These are phyloP conservation scores for Mitragyna speciosa DNA, from an alignment of 257 asterid species.

Conservation along the genomic window DNA sequence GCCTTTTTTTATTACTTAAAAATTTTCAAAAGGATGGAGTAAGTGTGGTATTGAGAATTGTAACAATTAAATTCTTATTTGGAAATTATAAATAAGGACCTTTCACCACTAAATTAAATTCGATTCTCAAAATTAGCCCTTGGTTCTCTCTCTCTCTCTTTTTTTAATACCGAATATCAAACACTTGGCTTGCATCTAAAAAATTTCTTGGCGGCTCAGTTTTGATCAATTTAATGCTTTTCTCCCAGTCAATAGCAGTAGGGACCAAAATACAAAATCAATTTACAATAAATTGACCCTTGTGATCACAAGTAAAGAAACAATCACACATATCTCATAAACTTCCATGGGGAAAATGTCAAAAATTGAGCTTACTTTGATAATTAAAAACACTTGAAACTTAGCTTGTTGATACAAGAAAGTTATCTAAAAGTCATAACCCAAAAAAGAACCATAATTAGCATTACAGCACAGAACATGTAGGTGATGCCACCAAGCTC, in stretches of 20 bases:
- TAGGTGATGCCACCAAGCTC: neutral
- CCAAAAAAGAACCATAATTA: neutral
- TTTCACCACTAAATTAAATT: too few relatives aligned
- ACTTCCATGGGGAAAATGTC: neutral
- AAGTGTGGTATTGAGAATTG: too few relatives aligned
- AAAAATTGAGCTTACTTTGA: neutral
- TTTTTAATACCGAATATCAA: too few relatives aligned
- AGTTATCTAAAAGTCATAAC: neutral
- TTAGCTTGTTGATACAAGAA: conserved; percentile 6
- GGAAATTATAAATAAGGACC: too few relatives aligned
- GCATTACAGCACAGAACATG: conserved; percentile 13
- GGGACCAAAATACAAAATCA: neutral
- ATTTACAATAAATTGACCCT: neutral
- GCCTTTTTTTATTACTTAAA: too few relatives aligned
- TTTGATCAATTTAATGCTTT: neutral
- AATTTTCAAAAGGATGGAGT: too few relatives aligned
- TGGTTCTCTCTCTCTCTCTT: too few relatives aligned
- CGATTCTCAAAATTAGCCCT: neutral
- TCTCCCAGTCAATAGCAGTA: neutral
- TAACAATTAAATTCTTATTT: too few relatives aligned
- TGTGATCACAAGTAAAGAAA: neutral
- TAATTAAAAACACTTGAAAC: neutral
- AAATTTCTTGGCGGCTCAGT: neutral
- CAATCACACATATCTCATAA: neutral
- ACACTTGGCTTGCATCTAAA: neutral